Evolutionary conservation across 495 filamentous ascomycete species (phyloP).

Genomic region (Penicillium macrosclerotiorum): DNA sequence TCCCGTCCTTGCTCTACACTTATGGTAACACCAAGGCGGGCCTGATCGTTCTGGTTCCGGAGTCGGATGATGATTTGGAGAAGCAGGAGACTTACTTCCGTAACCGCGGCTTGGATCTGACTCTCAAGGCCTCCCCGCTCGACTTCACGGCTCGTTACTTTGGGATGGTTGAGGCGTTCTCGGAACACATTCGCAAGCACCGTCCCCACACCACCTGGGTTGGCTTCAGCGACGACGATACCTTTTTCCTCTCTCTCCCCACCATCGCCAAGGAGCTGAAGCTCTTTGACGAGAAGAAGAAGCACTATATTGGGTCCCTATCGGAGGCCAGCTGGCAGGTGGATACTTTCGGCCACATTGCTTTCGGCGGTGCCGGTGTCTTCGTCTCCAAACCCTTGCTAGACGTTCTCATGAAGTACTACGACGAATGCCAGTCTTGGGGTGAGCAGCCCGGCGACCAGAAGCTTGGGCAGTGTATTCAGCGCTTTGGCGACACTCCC

Average conservation of each 20-base stretch:
- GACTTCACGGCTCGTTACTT: constrained; percentile 64
- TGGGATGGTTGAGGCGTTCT: constrained; percentile 56
- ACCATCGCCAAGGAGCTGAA: constrained; percentile 52
- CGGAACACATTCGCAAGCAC: constrained; percentile 45
- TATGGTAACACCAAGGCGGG: constrained; percentile 50
- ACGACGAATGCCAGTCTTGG: constrained; percentile 54
- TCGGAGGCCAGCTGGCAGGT: constrained; percentile 63
- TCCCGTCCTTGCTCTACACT: constrained; percentile 48
- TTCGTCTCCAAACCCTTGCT: constrained; percentile 63
- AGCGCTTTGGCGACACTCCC: constrained; percentile 51
- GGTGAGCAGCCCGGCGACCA: constrained; percentile 55
- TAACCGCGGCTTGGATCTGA: constrained; percentile 51
- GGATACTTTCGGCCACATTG: constrained; percentile 59
- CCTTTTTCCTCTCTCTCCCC: constrained; percentile 65
- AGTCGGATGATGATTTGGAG: constrained; percentile 44
- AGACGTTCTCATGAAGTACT: constrained; percentile 48
- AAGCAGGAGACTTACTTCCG: constrained; percentile 49
- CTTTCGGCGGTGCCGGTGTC: constrained; percentile 67
- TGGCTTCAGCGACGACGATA: constrained; percentile 69
- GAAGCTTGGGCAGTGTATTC: constrained; percentile 61
- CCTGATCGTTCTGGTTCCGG: constrained; percentile 48
- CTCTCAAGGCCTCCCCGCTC: constrained; percentile 52
- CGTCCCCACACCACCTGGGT: constrained; percentile 60
- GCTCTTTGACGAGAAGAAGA: constrained; percentile 50
- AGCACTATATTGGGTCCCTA: constrained; percentile 60